Base-by-base conservation (phyloP, 768 basidiomycete species). In the Suillus discolor region DNA sequence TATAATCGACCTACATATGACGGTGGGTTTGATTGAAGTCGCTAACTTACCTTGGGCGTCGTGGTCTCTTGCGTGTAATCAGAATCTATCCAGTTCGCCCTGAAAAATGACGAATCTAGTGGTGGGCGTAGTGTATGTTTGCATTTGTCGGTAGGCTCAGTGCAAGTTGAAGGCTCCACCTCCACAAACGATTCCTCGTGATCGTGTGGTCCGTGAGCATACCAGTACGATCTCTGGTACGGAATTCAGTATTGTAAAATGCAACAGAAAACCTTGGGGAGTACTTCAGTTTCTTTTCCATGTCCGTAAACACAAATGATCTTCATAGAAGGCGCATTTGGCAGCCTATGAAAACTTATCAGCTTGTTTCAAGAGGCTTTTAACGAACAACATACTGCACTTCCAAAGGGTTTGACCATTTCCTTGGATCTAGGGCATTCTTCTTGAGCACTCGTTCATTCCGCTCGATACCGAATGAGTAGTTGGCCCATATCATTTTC, bases 391-490 rank as follows among this genome's bases (percentile, higher is more conserved):
- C 73, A 31, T 69, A 90, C 91, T 88, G 85, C 23, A 89, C 82
- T 77, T 96, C 93, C 25, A 95, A 80, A 13, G 96, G 95, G 75
- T 99, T 99, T 12, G 90, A 84, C 97, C 97, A 99, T 79, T 96
- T 97, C 16, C 79, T 85, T 72, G 85, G 88, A 75, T 96, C 92
- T 28, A 81, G 69, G 70, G 90, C 83, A 75, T 96, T 97, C 67
- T 74, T 79, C 65, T 81, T 83, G 63, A 97, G 75, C 44, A 79
- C 78, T 57, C 80, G 79, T 63, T 89, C 89, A 69, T 95, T 86
- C 18, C 87, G 81, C 79, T 98, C 96, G 55, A 97, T 89, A 0
- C 93, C 95, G 74, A 88, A 91, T 11, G 93, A 95, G 77, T 96
- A 98, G 72, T 98, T 98, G 0, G 82, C 84, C 45, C 77, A 80